Base-by-base conservation (phyloP, 805 yeast species). In the Candida saitoana region DNA sequence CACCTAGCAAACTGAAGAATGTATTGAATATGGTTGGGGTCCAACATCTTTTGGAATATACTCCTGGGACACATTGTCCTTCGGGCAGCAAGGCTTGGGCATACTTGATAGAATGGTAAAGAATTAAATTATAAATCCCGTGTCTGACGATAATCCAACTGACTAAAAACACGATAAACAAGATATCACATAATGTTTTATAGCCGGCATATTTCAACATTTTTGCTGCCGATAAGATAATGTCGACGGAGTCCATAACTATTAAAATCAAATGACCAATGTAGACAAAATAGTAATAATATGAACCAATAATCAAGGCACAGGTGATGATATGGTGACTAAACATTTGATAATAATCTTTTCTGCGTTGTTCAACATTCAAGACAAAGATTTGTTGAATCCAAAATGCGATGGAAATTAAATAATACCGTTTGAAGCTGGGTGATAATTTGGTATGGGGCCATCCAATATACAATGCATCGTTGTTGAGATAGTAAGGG, bases 311-410 rank as follows among this genome's bases (percentile, higher is more conserved):
- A 19, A 84, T 74, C 42, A 89, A 71, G 17, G 69, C 51, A 51
- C 81, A 73, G 1, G 97, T 89, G 43, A 90, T 81, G 43, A 90
- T 79, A 62, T 89, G 97, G 60, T 89, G 97, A 36, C 82, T 66
- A 55, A 88, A 79, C 97, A 89, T 89, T 63, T 89, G 96, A 51
- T 64, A 61, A 58, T 86, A 81, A 59, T 89, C 97, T 57, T 87
- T 87, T 47, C 97, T 77, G 48, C 73, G 77, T 46, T 77, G 81
- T 62, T 89, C 97, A 39, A 88, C 63, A 62, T 87, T 79, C 45
- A 90, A 69, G 22, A 84, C 86, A 50, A 85, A 72, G 18, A 87
- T 70, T 61, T 87, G 96, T 53, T 85, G 87, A 47, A 87, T 55
- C 95, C 95, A 90, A 50, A 77, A 77, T 11, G 84, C 82, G n/a